phyloP scores from a whole-genome alignment of 345 rosid genomes.

The Combretum micranthum region DNA sequence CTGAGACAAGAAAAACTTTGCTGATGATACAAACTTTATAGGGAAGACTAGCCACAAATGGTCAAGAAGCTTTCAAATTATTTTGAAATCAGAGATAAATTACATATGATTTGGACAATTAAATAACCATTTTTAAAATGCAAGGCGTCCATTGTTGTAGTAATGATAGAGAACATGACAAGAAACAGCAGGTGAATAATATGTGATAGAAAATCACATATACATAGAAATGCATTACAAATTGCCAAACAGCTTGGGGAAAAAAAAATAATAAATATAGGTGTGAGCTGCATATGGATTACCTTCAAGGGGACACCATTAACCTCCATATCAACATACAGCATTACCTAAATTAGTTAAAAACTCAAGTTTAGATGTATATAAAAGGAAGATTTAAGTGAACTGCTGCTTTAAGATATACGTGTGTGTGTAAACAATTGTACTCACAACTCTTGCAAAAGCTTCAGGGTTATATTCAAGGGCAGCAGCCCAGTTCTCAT shows the following conservation, averaged over 20 bases:
- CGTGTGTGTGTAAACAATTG: too few species aligned
- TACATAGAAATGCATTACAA: not conserved
- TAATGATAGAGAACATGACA: not conserved
- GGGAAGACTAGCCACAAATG: not conserved
- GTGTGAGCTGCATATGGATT: slow-evolving; percentile 8
- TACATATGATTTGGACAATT: too few species aligned
- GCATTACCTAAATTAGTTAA: slow-evolving; percentile 62
- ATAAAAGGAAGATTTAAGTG: slow-evolving; percentile 3
- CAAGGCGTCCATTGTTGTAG: not conserved
- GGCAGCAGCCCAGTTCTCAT: slow-evolving; percentile 99
- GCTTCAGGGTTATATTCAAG: slow-evolving; percentile 95
- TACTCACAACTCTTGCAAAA: slow-evolving; percentile 96
- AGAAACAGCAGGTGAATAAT: not conserved
- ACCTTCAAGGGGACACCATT: slow-evolving; percentile 93
- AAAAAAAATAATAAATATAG: not conserved
- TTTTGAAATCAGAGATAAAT: too few species aligned
- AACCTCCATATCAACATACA: slow-evolving; percentile 98
- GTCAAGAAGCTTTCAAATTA: too few species aligned
- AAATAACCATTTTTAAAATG: too few species aligned
- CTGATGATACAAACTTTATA: not conserved
- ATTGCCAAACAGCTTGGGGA: not conserved
- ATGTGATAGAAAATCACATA: not conserved
- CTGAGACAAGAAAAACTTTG: slow-evolving; percentile 31
- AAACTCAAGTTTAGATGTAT: slow-evolving; percentile 10
- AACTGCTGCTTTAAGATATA: too few species aligned